phyloP scores from a whole-genome alignment of 768 basidiomycete species.

The Megacollybia marginata region DNA sequence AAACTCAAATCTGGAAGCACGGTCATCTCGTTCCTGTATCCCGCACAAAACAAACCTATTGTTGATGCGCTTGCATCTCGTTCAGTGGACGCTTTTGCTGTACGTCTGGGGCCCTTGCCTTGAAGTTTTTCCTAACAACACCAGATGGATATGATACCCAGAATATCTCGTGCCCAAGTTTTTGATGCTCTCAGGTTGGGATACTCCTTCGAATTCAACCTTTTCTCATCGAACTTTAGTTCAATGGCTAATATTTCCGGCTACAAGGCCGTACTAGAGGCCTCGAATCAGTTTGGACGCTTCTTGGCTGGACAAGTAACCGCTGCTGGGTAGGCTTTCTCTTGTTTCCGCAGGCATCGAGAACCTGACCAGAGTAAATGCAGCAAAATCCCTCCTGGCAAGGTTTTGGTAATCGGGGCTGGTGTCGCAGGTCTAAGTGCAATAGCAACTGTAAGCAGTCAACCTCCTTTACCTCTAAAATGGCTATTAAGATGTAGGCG shows the following conservation, averaged over 20 bases:
- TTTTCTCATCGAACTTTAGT: constrained; percentile 26
- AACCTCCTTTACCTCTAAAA: neutral
- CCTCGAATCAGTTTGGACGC: constrained; percentile 83
- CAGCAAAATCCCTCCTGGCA: constrained; percentile 62
- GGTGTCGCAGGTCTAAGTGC: constrained; percentile 88
- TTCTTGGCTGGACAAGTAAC: constrained; percentile 90
- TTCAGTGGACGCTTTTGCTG: constrained; percentile 67
- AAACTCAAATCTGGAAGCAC: constrained; percentile 68
- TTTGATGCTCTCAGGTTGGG: constrained; percentile 81
- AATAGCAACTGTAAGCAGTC: constrained; percentile 60
- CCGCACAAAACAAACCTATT: constrained; percentile 69
- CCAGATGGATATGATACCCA: constrained; percentile 85
- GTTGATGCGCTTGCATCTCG: constrained; percentile 63
- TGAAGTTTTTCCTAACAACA: neutral
- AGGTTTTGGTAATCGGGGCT: constrained; percentile 82
- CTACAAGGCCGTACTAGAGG: constrained; percentile 87
- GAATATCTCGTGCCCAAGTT: constrained; percentile 85
- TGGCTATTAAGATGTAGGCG: constrained; percentile 36
- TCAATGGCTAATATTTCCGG: constrained; percentile 96
- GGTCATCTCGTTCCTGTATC: constrained; percentile 78
- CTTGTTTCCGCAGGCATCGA: neutral
- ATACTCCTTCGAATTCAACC: neutral
- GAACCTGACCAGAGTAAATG: constrained; percentile 23
- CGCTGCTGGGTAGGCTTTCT: constrained; percentile 66
- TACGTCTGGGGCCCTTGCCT: constrained; percentile 17